Conservation (phyloP, 352 stramenopile species). For the Globisporangium spiculum region DNA sequence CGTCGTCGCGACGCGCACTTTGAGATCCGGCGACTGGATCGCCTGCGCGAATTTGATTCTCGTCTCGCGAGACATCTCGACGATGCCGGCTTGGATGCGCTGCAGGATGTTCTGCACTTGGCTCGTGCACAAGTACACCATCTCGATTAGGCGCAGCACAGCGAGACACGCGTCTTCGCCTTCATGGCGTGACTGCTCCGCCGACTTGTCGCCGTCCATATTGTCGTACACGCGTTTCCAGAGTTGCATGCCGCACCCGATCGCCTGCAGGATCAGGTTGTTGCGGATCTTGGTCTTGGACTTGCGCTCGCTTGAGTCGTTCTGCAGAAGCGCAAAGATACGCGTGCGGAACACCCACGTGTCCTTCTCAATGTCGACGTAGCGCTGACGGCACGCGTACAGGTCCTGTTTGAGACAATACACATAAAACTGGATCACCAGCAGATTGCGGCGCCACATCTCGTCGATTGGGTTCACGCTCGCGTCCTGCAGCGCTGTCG, state of each 20-base stretch:
- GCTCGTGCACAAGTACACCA: constrained; percentile 73
- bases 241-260: constrained; percentile 46
- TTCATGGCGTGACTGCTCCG: constrained; percentile 35
- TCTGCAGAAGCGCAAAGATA: constrained; percentile 57
- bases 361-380: constrained; percentile 39
- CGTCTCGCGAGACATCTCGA: constrained; percentile 48
- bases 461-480: constrained; percentile 45
- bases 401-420: constrained; percentile 81
- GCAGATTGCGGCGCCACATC: constrained; percentile 58
- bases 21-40: constrained; percentile 60
- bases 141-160: constrained; percentile 69
- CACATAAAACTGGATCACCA: constrained; percentile 80
- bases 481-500: constrained; percentile 57
- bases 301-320: constrained; percentile 36
- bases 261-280: constrained; percentile 67
- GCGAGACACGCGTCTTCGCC: constrained; percentile 62
- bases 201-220: constrained; percentile 21
- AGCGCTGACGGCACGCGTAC: constrained; percentile 45
- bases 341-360: constrained; percentile 63
- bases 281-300: constrained; percentile 48
- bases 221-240: constrained; percentile 69
- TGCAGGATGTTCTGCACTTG: constrained; percentile 75
- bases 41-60: constrained; percentile 58
- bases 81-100: constrained; percentile 55
- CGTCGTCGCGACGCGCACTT: constrained; percentile 54